phyloP scores from a whole-genome alignment of 148 eudicot species.

The Camellia sinensis region DNA sequence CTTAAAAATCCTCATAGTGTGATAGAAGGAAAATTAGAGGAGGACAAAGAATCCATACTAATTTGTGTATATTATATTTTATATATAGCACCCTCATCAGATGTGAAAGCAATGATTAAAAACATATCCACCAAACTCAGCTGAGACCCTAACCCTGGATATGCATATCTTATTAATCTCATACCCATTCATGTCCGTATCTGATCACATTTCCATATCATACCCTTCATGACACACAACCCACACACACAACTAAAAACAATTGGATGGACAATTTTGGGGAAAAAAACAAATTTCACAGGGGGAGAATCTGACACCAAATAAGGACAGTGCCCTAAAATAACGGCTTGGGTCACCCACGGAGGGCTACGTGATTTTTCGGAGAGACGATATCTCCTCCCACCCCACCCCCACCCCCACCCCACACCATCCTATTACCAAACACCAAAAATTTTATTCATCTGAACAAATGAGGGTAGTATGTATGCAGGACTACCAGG shows the following conservation, averaged over 20 bases:
- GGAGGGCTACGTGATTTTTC: slow-evolving; percentile 21
- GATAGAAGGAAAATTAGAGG: too few species aligned
- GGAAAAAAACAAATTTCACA: neutral
- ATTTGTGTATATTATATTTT: neutral
- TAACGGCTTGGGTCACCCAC: slow-evolving; percentile 35
- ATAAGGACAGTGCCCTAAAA: slow-evolving; percentile 37
- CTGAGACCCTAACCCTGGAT: slow-evolving; percentile 20
- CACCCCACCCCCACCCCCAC: neutral
- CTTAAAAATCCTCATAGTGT: too few species aligned
- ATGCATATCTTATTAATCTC: slow-evolving; percentile 39
- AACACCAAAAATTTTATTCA: too few species aligned
- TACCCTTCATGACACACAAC: slow-evolving; percentile 2
- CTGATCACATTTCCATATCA: slow-evolving; percentile 13
- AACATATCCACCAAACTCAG: slow-evolving; percentile 24
- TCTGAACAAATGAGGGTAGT: too few species aligned
- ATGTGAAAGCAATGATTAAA: slow-evolving; percentile 29
- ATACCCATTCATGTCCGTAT: slow-evolving; percentile 18
- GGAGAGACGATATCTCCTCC: too few species aligned
- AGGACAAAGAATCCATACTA: neutral
- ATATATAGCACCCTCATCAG: neutral
- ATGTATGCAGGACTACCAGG: too few species aligned
- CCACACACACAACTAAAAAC: neutral
- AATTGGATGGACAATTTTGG: slow-evolving; percentile 8
- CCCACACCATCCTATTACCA: neutral
- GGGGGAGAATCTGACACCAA: slow-evolving; percentile 4